Base-by-base conservation (phyloP, 345 rosid species). In the Eucalyptus sideroxylon region DNA sequence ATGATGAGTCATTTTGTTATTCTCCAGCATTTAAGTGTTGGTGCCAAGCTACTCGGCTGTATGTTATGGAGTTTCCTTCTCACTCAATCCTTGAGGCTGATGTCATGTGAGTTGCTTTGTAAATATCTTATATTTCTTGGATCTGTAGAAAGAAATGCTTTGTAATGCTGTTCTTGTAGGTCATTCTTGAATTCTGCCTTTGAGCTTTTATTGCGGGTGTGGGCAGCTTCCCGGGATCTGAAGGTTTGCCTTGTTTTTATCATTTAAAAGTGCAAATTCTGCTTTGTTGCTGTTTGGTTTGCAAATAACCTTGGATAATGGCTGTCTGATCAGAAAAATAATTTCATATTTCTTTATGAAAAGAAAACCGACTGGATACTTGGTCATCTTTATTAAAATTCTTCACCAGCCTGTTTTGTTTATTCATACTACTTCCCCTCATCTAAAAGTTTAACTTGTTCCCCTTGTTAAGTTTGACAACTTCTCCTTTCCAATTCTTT, bases 1-100 rank as follows among this genome's bases (percentile, higher is more conserved):
- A 85, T 69, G 81, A 87, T 53, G 87, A 30, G 60, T 90, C 37
- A 59, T 23, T 87, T 49, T 86, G 42, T 90, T 89, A 86, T 93
- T 94, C 88, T 94, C 88, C 93, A 98, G 99, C 99, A 67, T 95
- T 98, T 88, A 98, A 95, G 93, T 98, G 98, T 94, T 98, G 99
- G 99, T 95, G 97, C 92, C 98, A 96, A 91, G 99, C 99, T 93
- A 97, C 93, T 87, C 94, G 95, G 95, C 97, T 94, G 88, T 97
- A 91, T 89, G 92, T 87, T 87, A 88, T 90, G 87, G 99, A 97
- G 90, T 93, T 92, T 89, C 95, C 97, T 88, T 94, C 94, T 50
- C 90, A 92, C 90, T 93, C 95, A 53, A 92, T 93, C 87, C 95
- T 97, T 27, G 99, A 98, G 91, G 94, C 94, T 90, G 99, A 95